Conservation (phyloP, 2,329 filamentous ascomycete genomes). For the Amesomyces nigricolor region DNA sequence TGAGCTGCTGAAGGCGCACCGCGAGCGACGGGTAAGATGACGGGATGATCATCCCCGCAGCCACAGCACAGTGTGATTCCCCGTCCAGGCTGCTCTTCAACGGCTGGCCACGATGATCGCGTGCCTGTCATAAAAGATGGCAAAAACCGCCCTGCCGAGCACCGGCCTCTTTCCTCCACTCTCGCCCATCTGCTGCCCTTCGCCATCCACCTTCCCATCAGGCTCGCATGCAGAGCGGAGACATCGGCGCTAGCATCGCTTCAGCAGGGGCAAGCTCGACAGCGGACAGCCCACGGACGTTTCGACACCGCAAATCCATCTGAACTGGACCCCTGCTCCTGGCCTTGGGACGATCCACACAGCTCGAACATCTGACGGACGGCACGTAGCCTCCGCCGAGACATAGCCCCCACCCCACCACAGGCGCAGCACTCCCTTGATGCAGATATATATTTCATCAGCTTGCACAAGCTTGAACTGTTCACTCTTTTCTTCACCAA, state of each 20-base stretch:
- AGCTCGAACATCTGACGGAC: slow-evolving; percentile 4
- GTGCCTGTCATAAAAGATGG: slow-evolving; percentile 16
- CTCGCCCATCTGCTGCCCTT: background rate
- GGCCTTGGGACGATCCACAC: slow-evolving; percentile 14
- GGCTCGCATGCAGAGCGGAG: slow-evolving; percentile 4
- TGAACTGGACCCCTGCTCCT: slow-evolving; percentile 14
- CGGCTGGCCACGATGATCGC: slow-evolving; percentile 14
- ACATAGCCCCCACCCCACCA: slow-evolving; percentile 13
- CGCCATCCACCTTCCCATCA: background rate
- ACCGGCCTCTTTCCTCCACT: background rate
- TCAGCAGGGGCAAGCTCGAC: slow-evolving; percentile 1
- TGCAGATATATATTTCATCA: slow-evolving; percentile 7
- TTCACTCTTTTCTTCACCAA: background rate
- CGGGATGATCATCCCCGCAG: slow-evolving; percentile 15
- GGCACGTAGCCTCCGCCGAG: slow-evolving; percentile 10
- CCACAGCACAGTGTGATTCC: background rate
- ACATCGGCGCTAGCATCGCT: slow-evolving; percentile 11
- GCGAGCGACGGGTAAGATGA: background rate
- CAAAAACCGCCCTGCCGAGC: background rate
- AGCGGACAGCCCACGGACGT: background rate
- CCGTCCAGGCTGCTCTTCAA: slow-evolving; percentile 14
- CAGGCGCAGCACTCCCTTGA: background rate
- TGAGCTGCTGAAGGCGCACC: slow-evolving; percentile 5
- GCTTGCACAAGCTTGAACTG: slow-evolving; percentile 5
- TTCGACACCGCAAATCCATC: slow-evolving; percentile 23